Conservation (phyloP, 306 rosid species). For the Casuarina cunninghamiana region DNA sequence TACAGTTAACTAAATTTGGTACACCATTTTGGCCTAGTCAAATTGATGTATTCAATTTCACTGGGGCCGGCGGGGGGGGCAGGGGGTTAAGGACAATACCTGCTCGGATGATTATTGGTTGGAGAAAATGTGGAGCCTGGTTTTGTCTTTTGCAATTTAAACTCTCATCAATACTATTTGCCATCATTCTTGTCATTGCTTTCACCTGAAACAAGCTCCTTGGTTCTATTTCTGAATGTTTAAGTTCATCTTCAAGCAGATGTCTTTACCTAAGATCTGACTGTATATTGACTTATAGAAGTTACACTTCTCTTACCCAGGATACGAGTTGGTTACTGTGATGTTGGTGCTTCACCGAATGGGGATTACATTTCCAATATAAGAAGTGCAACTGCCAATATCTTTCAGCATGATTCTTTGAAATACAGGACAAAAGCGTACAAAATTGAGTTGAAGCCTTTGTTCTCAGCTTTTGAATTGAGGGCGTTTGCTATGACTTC, state of each 20-base stretch:
- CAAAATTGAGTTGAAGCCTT: slow-evolving; percentile 62
- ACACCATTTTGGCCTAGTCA: neutral
- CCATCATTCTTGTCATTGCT: neutral
- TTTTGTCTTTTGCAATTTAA: neutral
- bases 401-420: slow-evolving; percentile 53
- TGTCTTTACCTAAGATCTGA: slow-evolving; percentile 24
- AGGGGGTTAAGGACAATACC: neutral
- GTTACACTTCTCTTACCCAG: slow-evolving; percentile 47
- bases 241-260: neutral
- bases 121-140: neutral
- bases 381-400: slow-evolving; percentile 41
- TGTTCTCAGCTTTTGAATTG: slow-evolving; percentile 72
- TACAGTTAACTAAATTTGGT: neutral
- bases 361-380: slow-evolving; percentile 45
- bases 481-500: slow-evolving; percentile 52
- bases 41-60: neutral
- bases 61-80: no score
- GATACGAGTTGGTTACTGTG: slow-evolving; percentile 63
- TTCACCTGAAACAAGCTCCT: neutral
- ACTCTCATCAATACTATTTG: neutral
- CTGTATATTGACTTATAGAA: slow-evolving; percentile 26
- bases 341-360: slow-evolving; percentile 62
- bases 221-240: neutral
- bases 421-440: slow-evolving; percentile 58
- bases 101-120: neutral